Evolutionary conservation across 2,329 filamentous ascomycete genomes (phyloP).

Genomic region (Alternaria novae-zelandiae): DNA sequence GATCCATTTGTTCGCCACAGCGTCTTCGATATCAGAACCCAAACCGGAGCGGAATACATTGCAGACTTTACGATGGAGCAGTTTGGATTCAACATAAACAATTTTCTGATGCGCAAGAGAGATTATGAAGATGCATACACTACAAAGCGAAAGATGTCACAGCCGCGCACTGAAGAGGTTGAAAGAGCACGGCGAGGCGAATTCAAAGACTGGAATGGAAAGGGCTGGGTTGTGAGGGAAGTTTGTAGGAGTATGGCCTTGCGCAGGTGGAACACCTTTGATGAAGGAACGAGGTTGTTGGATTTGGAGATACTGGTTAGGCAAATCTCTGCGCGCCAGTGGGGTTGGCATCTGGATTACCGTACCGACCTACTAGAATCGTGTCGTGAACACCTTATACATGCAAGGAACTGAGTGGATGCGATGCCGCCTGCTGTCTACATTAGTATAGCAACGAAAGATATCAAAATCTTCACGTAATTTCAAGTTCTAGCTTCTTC

Average conservation of each 20-base stretch:
- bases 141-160: neutral
- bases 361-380: neutral
- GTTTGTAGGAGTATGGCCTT: neutral
- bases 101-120: constrained; percentile 2
- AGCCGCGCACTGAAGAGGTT: neutral
- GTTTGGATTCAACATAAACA: neutral
- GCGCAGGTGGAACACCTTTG: neutral
- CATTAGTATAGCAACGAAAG: neutral
- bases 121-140: neutral
- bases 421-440: neutral
- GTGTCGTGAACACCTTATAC: neutral
- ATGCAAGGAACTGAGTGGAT: neutral
- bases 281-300: neutral
- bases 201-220: neutral
- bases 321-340: neutral
- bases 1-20: neutral
- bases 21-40: constrained; percentile 4
- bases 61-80: constrained; percentile 12
- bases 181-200: neutral
- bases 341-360: neutral
- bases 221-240: neutral
- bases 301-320: neutral
- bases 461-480: neutral
- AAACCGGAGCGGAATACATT: neutral
- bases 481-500: neutral